A percentile compares a stretch with the other conserved stretches of the same genome.
Evolutionary conservation across 352 stramenopile genomes (phyloP).

Genomic region (Globisporangium alternatum): DNA sequence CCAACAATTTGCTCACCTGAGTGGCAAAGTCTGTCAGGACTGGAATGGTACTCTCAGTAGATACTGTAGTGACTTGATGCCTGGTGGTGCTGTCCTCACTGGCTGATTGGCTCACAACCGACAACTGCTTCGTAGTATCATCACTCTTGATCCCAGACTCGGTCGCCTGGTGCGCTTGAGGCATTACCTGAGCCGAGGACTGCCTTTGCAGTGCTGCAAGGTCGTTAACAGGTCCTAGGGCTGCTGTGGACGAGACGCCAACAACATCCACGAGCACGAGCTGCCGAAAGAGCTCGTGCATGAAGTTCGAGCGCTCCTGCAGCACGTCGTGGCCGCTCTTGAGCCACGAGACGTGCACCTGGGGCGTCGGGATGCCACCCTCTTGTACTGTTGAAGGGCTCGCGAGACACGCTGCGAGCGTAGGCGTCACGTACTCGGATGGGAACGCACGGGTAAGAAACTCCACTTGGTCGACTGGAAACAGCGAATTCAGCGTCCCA

Average conservation of each 20-base stretch:
- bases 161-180: neutral
- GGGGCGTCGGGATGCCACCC: neutral
- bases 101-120: no score
- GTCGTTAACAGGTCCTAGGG: neutral
- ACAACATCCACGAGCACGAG: conserved; percentile 20
- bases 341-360: conserved; percentile 64
- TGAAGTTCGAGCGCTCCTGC: conserved; percentile 55
- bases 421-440: conserved; percentile 2
- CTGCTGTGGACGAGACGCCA: neutral
- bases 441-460: conserved; percentile 21
- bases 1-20: conserved; percentile 31
- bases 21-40: conserved; percentile 3
- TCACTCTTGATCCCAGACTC: neutral
- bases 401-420: conserved; percentile 13
- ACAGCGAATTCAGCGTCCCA: conserved; percentile 50
- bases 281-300: conserved; percentile 54
- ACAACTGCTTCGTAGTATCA: neutral
- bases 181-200: neutral
- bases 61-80: neutral
- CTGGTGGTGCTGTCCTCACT: no score
- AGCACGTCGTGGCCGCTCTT: conserved; percentile 72
- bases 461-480: conserved; percentile 33
- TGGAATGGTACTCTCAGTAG: neutral
- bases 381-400: conserved; percentile 4
- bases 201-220: neutral